A percentile compares a stretch with the other conserved stretches of the same genome.
phyloP scores from a whole-genome alignment of 2,329 filamentous ascomycete species.

The Fusarium neocosmosporiellum region DNA sequence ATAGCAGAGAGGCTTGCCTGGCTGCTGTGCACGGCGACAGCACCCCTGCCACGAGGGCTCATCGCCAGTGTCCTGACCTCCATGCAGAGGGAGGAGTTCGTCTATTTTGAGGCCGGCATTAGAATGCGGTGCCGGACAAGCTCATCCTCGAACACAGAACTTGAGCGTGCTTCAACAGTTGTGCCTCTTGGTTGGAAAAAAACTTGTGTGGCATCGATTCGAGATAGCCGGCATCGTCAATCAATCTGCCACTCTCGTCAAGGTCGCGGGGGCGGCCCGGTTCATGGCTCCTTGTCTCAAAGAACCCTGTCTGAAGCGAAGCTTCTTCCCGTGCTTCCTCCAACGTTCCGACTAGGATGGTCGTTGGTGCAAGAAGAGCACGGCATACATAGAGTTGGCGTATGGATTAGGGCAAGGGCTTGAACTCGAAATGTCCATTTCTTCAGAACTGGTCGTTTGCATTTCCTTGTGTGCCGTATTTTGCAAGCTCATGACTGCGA shows the following conservation, averaged over 20 bases:
- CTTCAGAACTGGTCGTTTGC: neutral
- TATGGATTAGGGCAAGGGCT: neutral
- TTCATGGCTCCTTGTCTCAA: slow-evolving; percentile 17
- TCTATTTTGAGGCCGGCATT: neutral
- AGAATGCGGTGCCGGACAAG: neutral
- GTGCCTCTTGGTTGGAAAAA: neutral
- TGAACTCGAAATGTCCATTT: neutral
- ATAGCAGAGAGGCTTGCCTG: neutral
- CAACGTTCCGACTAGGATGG: slow-evolving; percentile 19
- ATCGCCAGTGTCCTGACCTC: neutral
- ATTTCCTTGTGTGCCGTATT: neutral
- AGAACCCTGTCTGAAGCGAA: slow-evolving; percentile 15
- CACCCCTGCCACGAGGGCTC: neutral
- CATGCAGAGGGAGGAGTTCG: neutral
- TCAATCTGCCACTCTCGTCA: slow-evolving; percentile 17
- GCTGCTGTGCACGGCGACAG: neutral
- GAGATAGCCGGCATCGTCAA: slow-evolving; percentile 13
- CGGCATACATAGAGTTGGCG: neutral
- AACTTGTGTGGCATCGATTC: neutral
- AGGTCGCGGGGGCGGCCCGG: slow-evolving; percentile 5
- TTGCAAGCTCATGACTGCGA: neutral
- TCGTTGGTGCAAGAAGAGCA: neutral
- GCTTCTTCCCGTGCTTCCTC: slow-evolving; percentile 31
- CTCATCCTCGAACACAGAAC: neutral
- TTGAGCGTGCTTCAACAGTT: neutral